phyloP scores from a whole-genome alignment of 2,329 filamentous ascomycete species.

The Apiospora marii region DNA sequence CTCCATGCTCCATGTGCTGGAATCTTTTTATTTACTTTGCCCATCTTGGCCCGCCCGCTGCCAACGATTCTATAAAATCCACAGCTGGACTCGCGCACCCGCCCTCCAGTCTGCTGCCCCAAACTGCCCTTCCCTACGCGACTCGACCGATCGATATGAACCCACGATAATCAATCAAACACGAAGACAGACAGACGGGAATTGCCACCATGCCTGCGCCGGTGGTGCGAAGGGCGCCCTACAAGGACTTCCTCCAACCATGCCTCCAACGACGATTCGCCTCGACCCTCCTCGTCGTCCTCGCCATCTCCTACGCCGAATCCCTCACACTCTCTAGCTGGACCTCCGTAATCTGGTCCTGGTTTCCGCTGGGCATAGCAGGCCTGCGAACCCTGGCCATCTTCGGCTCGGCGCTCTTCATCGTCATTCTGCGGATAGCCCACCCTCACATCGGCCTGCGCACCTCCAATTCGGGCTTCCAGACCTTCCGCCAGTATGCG shows the following conservation, averaged over 20 bases:
- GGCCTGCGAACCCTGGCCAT: conserved; percentile 79
- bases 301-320: conserved; percentile 76
- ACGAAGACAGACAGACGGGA: neutral
- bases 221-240: conserved; percentile 66
- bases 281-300: conserved; percentile 73
- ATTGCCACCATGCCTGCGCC: conserved; percentile 32
- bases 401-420: conserved; percentile 76
- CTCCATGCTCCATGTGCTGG: conserved; percentile 11
- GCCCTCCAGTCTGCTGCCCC: neutral
- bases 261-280: conserved; percentile 87
- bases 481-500: conserved; percentile 67
- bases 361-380: conserved; percentile 81
- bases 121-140: conserved; percentile 5
- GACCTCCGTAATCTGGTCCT: conserved; percentile 80
- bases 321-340: conserved; percentile 75
- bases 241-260: conserved; percentile 91
- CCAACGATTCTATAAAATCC: neutral
- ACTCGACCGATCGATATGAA: conserved; percentile 1
- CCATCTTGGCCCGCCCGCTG: conserved; percentile 6
- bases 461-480: conserved; percentile 73
- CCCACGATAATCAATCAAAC: conserved; percentile 6
- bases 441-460: conserved; percentile 79
- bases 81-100: neutral
- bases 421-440: conserved; percentile 87
- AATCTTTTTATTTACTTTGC: conserved; percentile 25